Evolutionary conservation across 2,329 filamentous ascomycete genomes (phyloP).

Genomic region (Blumeria graminis): DNA sequence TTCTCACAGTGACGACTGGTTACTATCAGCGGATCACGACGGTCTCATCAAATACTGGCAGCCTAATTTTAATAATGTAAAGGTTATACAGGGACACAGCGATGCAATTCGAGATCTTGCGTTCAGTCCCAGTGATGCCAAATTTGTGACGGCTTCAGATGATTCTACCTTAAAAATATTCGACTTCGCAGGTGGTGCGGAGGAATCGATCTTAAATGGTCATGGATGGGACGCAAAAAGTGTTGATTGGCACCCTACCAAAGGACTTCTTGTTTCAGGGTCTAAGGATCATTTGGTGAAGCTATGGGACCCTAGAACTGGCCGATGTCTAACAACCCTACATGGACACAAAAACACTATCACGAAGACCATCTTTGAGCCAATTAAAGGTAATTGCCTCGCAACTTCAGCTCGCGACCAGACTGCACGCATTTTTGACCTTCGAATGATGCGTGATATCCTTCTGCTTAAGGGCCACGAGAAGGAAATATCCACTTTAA

Average conservation of each 20-base stretch:
- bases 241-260: constrained; percentile 92
- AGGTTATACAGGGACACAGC: constrained; percentile 74
- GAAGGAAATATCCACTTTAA: constrained; percentile 78
- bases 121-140: constrained; percentile 81
- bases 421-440: constrained; percentile 77
- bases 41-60: constrained; percentile 97
- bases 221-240: constrained; percentile 96
- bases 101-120: constrained; percentile 79
- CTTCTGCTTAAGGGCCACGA: constrained; percentile 83
- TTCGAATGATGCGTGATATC: constrained; percentile 96
- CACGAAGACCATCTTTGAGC: constrained; percentile 77
- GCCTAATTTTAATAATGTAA: constrained; percentile 96
- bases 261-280: constrained; percentile 80
- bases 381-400: constrained; percentile 57
- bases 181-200: constrained; percentile 69
- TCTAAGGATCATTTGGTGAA: constrained; percentile 97
- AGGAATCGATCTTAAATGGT: constrained; percentile 68
- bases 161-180: constrained; percentile 88
- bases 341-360: constrained; percentile 97
- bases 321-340: constrained; percentile 73
- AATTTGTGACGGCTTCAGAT: constrained; percentile 90
- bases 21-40: constrained; percentile 85
- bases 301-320: constrained; percentile 88
- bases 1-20: constrained; percentile 90
- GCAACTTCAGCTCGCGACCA: constrained; percentile 87